A percentile compares a stretch with the other conserved stretches of the same genome.
phyloP scores from a whole-genome alignment of 139 green algal genomes.

The Micromonas pusilla region DNA sequence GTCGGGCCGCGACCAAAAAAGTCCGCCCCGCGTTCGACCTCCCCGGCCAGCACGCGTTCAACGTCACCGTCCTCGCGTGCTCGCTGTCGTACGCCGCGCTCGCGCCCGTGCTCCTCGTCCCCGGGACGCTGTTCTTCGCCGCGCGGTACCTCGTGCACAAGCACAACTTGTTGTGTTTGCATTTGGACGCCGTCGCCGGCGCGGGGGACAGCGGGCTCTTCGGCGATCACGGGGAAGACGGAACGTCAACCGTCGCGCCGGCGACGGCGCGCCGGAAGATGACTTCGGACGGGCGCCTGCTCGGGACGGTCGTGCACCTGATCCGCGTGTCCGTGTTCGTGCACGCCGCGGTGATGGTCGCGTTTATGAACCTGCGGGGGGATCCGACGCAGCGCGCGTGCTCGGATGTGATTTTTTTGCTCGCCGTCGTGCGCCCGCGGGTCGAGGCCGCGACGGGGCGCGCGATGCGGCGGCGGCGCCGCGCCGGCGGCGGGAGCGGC shows the following conservation, averaged over 20 bases:
- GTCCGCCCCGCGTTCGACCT: not conserved
- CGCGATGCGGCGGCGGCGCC: no score
- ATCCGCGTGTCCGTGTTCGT: not conserved
- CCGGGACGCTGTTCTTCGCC: not conserved
- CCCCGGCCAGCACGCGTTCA: not conserved
- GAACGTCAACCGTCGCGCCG: not conserved
- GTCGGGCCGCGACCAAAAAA: no score
- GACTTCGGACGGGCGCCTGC: not conserved
- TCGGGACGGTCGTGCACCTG: not conserved
- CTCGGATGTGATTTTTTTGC: not conserved
- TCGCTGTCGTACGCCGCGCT: not conserved
- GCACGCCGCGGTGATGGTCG: not conserved
- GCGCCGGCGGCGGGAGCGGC: no score
- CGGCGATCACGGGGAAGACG: no score
- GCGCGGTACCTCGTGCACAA: conserved; percentile 2
- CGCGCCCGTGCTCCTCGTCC: not conserved
- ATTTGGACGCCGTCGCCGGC: not conserved
- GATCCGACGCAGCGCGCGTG: not conserved
- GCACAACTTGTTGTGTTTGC: not conserved
- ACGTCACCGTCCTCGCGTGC: conserved; percentile 1
- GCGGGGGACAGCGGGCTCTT: not conserved
- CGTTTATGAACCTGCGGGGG: not conserved
- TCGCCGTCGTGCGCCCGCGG: not conserved
- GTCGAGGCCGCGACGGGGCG: no score
- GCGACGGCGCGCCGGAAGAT: not conserved